A percentile compares a stretch with the other conserved stretches of the same genome.
These are phyloP conservation scores for Arthrobotrys conoides DNA, from an alignment of 2,329 filamentous ascomycete species.

Conservation along the genomic window DNA sequence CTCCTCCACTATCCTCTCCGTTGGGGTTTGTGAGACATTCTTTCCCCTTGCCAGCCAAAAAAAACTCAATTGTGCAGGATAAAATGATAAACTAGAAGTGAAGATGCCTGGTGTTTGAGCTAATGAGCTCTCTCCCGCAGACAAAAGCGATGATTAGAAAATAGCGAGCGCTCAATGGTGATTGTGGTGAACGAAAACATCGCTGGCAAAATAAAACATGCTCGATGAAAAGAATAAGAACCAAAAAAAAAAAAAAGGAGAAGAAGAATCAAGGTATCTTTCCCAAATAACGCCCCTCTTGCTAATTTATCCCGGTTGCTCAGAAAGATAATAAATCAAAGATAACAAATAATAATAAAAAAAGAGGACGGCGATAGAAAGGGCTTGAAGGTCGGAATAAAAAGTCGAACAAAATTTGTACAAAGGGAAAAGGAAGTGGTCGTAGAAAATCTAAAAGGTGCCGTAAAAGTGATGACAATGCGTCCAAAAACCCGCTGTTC, in stretches of 20 bases:
- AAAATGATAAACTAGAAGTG: slow-evolving; percentile 43
- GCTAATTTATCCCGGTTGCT: slow-evolving; percentile 62
- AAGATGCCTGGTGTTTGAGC: slow-evolving; percentile 56
- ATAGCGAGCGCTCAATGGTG: slow-evolving; percentile 60
- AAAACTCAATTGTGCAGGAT: slow-evolving; percentile 42
- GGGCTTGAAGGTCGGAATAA: neutral
- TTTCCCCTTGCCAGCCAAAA: slow-evolving; percentile 42
- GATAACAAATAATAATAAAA: slow-evolving; percentile 6
- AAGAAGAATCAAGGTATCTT: slow-evolving; percentile 61
- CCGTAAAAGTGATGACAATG: slow-evolving; percentile 46
- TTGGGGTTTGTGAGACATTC: slow-evolving; percentile 35
- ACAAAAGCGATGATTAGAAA: slow-evolving; percentile 45
- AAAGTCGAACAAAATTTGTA: slow-evolving; percentile 47
- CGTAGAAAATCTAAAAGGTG: slow-evolving; percentile 54
- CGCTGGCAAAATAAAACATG: slow-evolving; percentile 53
- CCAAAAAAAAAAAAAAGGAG: slow-evolving; percentile 51
- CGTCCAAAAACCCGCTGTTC: slow-evolving; percentile 59
- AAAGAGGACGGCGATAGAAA: slow-evolving; percentile 39
- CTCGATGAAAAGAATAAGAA: slow-evolving; percentile 29
- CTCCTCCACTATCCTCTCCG: slow-evolving; percentile 13
- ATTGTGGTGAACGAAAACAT: slow-evolving; percentile 49
- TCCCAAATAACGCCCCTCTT: slow-evolving; percentile 63
- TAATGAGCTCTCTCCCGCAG: slow-evolving; percentile 60
- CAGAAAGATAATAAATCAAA: slow-evolving; percentile 27
- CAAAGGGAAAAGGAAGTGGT: slow-evolving; percentile 49